Conservation (phyloP, 106 monocot species). For the Xerophyta viscosa region DNA sequence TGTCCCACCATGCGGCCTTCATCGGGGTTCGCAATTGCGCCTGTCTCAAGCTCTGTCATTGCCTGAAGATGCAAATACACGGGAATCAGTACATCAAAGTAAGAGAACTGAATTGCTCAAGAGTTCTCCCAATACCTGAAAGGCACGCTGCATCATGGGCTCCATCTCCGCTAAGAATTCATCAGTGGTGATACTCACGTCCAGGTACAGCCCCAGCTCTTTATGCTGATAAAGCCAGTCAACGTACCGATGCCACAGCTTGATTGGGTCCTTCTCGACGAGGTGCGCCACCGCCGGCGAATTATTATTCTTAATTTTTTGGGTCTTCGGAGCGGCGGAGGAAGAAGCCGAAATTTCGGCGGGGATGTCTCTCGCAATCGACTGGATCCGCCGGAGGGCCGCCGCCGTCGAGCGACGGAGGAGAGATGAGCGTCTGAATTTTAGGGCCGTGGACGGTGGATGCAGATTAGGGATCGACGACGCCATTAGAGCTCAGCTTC, state of each 20-base stretch:
- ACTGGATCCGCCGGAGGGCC: conserved; percentile 5
- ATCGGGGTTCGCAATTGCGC: conserved; percentile 92
- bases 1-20: conserved; percentile 98
- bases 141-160: conserved; percentile 68
- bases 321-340: conserved; percentile 12
- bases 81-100: no score
- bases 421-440: not conserved
- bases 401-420: not conserved
- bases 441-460: not conserved
- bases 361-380: conserved; percentile 22
- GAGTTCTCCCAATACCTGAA: no score
- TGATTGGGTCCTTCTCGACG: conserved; percentile 56
- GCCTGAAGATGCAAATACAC: no score
- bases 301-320: not conserved
- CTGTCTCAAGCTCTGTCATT: conserved; percentile 86
- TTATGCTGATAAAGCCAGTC: conserved; percentile 98
- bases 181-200: conserved; percentile 79
- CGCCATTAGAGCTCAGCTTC: no score
- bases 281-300: not conserved
- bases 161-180: conserved; percentile 85
- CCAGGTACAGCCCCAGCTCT: conserved; percentile 75
- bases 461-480: not conserved
- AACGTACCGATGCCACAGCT: conserved; percentile 79
- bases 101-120: no score
- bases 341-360: not conserved